phyloP scores from a whole-genome alignment of 768 basidiomycete genomes.

The Lanmaoa rubissima region DNA sequence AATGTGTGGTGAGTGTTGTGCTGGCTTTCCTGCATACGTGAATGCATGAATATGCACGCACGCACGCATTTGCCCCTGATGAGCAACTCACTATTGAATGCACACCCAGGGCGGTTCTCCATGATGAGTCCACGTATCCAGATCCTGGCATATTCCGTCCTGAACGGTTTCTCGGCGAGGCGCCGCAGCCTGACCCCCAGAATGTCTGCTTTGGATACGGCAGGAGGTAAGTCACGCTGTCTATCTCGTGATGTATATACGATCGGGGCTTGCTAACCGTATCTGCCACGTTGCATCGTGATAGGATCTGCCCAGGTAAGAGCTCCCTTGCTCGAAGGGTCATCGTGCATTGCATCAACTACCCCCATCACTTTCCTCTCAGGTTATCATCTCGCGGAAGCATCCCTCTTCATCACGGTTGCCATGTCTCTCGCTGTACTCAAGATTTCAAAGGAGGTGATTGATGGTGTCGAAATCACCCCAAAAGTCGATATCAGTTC shows the following conservation, averaged over 20 bases:
- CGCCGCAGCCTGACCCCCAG: constrained; percentile 17
- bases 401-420: constrained; percentile 24
- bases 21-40: no score
- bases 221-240: constrained; percentile 20
- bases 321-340: not conserved
- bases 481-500: constrained; percentile 43
- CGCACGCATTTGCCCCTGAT: not conserved
- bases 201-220: constrained; percentile 29
- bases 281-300: not conserved
- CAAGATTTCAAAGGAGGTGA: constrained; percentile 39
- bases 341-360: no score
- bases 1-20: constrained; percentile 24
- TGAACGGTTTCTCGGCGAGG: constrained; percentile 31
- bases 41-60: not conserved
- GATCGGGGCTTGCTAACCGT: no score
- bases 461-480: constrained; percentile 40
- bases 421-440: constrained; percentile 45
- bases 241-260: rapidly evolving
- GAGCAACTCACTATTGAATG: not conserved
- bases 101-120: constrained; percentile 45
- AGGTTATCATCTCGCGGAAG: constrained; percentile 32
- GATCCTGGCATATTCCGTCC: constrained; percentile 33
- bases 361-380: not conserved
- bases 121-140: constrained; percentile 42
- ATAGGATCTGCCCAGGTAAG: constrained; percentile 24